A percentile compares a stretch with the other conserved stretches of the same genome.
Evolutionary conservation across 805 yeast species (phyloP).

Genomic region (Suhomyces sp.): DNA sequence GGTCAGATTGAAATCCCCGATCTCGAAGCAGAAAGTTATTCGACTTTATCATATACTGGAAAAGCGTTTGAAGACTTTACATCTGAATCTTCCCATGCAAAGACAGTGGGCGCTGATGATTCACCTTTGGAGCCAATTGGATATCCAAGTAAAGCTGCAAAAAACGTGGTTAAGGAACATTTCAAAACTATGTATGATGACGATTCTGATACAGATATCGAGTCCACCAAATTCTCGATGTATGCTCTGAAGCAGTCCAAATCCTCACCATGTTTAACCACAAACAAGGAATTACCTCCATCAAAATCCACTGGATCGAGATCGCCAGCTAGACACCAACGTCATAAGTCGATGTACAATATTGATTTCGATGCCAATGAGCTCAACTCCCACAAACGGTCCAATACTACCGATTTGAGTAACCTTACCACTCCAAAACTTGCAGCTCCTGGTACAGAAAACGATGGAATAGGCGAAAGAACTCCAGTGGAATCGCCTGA

Average conservation of each 20-base stretch:
- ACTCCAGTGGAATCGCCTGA: conserved; percentile 2
- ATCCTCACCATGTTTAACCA: conserved; percentile 20
- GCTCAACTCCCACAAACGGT: not conserved
- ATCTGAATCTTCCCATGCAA: conserved; percentile 12
- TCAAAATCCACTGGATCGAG: not conserved
- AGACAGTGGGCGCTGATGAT: not conserved
- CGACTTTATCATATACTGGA: conserved; percentile 16
- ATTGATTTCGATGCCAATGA: conserved; percentile 19
- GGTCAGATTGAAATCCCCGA: conserved; percentile 46
- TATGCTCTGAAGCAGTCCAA: conserved; percentile 16
- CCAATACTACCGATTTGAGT: conserved; percentile 10
- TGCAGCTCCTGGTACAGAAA: not conserved
- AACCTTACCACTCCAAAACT: not conserved
- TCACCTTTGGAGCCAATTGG: conserved; percentile 33
- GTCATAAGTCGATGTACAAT: conserved; percentile 38
- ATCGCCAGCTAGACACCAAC: conserved; percentile 33
- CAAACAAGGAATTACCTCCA: conserved; percentile 3
- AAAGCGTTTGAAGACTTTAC: conserved; percentile 25
- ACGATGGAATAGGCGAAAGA: not conserved
- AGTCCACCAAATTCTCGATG: conserved; percentile 18
- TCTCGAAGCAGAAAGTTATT: conserved; percentile 19
- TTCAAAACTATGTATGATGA: conserved; percentile 19
- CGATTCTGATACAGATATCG: conserved; percentile 30
- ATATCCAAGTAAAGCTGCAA: conserved; percentile 31
- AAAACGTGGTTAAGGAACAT: conserved; percentile 24